Evolutionary conservation across 768 basidiomycete genomes (phyloP).

Genomic region (Amanita phalloides): DNA sequence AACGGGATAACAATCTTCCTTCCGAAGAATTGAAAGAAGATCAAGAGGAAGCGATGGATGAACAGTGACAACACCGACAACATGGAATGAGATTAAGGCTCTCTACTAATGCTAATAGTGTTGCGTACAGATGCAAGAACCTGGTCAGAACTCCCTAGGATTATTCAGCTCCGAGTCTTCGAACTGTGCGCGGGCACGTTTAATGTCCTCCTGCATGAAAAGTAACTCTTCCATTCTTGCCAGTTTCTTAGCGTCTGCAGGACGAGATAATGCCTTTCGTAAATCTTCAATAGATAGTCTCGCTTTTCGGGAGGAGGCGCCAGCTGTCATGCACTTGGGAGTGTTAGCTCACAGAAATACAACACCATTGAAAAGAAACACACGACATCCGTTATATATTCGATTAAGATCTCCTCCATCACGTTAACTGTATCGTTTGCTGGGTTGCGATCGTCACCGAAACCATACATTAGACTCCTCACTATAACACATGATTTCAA

Average conservation of each 20-base stretch:
- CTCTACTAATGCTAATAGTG: not conserved
- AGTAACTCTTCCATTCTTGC: constrained; percentile 87
- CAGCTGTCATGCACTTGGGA: constrained; percentile 61
- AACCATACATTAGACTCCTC: constrained; percentile 84
- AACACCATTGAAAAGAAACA: constrained; percentile 21
- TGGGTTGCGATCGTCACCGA: constrained; percentile 85
- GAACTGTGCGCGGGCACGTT: constrained; percentile 76
- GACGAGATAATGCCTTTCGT: constrained; percentile 65
- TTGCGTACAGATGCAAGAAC: not conserved
- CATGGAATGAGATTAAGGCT: not conserved
- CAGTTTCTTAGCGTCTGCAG: constrained; percentile 87
- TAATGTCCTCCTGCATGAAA: constrained; percentile 92
- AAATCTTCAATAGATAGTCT: constrained; percentile 84
- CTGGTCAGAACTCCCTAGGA: constrained; percentile 32
- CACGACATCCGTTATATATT: constrained; percentile 86
- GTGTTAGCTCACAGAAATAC: not conserved
- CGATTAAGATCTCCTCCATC: constrained; percentile 89
- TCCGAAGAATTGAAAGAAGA: constrained; percentile 19
- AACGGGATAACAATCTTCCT: constrained; percentile 13
- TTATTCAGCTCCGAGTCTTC: constrained; percentile 29
- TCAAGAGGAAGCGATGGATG: constrained; percentile 51
- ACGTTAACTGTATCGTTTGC: constrained; percentile 82
- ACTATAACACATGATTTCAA: constrained; percentile 31
- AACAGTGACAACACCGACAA: constrained; percentile 29
- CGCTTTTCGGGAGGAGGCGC: constrained; percentile 56